Base-by-base conservation (phyloP, 805 yeast genomes). In the Kuraishia hungarica region DNA sequence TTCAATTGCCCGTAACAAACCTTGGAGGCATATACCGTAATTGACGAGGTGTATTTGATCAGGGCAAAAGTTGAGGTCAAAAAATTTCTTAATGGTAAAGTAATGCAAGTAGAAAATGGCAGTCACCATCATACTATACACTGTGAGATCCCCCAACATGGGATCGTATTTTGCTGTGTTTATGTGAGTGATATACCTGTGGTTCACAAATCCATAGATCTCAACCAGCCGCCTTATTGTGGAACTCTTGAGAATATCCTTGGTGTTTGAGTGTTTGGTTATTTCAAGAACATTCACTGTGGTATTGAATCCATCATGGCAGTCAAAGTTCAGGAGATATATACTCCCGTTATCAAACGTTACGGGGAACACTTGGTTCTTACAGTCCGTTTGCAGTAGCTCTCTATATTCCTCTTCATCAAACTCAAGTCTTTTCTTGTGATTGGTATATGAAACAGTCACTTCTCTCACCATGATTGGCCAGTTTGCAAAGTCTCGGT, bases 291-390 rank as follows among this genome's bases (percentile, higher is more conserved):
- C 60, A 35, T 63, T 63, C 17, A 58, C 62, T 15, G 60, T 61
- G 15, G 55, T 53, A 15, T 60, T 50, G 3, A 48, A 29, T 4
- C 58, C 61, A 49, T 62, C 62, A 13, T 43, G 54, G 1, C 63
- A 59, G 39, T 58, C 58, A 26, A 67, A 60, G 53, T 69, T 68
- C 43, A 70, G 60, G 50, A 70, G 55, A 55, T 63, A 67, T 1
- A 64, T 58, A 7, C 60, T 56, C 10, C 69, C 70, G 54, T 61
- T 65, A 53, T 67, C 70, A 48, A 67, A 56, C 6, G 67, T 54
- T 17, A 70, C 26, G 7, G 73, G 73, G 23, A 69, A 62, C 1
- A 70, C 61, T 54, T 69, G 70, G 54, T 65, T 68, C 15, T 46
- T 53, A 50, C 63, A 67, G 51, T 65, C 64, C 20, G 62, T 57